Evolutionary conservation across 2,329 filamentous ascomycete genomes (phyloP).

Genomic region (Gremmenia infestans): DNA sequence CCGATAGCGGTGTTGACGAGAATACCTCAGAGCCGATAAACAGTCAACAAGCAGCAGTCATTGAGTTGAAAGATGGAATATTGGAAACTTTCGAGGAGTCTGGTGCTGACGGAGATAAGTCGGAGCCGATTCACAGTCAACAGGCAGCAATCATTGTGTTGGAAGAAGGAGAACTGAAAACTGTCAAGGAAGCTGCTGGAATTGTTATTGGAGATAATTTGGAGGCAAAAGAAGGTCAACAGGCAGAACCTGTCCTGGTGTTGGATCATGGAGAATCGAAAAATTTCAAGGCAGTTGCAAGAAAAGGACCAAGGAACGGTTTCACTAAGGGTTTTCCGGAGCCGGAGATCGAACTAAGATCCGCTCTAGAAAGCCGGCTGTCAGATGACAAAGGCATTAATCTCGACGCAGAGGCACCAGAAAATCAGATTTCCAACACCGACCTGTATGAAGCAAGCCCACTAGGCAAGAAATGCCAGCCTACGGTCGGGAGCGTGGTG

Average conservation of each 20-base stretch:
- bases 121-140: neutral
- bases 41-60: neutral
- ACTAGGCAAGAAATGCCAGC: neutral
- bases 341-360: neutral
- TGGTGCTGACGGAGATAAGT: neutral
- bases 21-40: neutral
- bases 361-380: neutral
- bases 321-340: neutral
- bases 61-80: neutral
- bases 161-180: neutral
- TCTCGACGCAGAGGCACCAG: neutral
- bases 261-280: neutral
- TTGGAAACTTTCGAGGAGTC: neutral
- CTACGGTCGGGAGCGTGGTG: neutral
- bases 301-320: neutral
- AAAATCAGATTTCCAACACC: neutral
- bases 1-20: neutral
- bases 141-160: neutral
- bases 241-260: neutral
- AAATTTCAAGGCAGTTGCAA: neutral
- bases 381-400: neutral
- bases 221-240: neutral
- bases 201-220: neutral
- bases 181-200: neutral
- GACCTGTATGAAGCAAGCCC: conserved; percentile 1